Conservation (phyloP, 495 filamentous ascomycete species). For the Daldinia loculata region DNA sequence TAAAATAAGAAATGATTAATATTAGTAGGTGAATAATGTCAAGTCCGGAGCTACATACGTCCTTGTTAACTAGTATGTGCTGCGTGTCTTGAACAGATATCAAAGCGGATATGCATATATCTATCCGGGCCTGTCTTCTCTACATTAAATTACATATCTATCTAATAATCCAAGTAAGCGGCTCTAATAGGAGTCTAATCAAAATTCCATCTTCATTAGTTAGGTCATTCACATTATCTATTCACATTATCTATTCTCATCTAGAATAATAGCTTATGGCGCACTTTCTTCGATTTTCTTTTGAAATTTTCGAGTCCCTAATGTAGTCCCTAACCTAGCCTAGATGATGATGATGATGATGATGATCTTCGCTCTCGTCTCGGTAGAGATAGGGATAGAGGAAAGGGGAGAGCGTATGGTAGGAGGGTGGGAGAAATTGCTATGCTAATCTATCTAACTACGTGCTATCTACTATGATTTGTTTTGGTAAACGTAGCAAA, state of each 20-base stretch:
- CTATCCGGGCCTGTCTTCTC: no score
- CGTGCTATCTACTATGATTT: conserved; percentile 39
- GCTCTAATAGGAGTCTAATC: neutral
- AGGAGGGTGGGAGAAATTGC: conserved; percentile 21
- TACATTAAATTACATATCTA: no score
- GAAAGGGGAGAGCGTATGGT: neutral
- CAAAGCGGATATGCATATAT: no score
- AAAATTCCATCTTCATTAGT: neutral
- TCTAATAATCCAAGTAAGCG: no score
- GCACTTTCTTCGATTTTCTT: conserved; percentile 4
- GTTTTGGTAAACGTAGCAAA: conserved; percentile 35
- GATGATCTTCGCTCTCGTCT: conserved; percentile 2
- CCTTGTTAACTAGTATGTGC: no score
- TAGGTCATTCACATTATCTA: neutral
- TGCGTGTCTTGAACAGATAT: neutral
- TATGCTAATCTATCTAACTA: conserved; percentile 35
- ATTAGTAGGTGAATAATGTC: no score
- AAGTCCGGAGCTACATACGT: no score
- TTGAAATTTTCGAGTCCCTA: neutral
- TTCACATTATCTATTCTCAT: neutral
- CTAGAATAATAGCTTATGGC: neutral
- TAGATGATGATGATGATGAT: neutral
- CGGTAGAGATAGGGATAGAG: neutral
- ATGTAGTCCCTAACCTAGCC: neutral
- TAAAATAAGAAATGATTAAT: no score